These are phyloP conservation scores for Anisogramma anomala DNA, from an alignment of 2,329 filamentous ascomycete genomes.

Conservation along the genomic window DNA sequence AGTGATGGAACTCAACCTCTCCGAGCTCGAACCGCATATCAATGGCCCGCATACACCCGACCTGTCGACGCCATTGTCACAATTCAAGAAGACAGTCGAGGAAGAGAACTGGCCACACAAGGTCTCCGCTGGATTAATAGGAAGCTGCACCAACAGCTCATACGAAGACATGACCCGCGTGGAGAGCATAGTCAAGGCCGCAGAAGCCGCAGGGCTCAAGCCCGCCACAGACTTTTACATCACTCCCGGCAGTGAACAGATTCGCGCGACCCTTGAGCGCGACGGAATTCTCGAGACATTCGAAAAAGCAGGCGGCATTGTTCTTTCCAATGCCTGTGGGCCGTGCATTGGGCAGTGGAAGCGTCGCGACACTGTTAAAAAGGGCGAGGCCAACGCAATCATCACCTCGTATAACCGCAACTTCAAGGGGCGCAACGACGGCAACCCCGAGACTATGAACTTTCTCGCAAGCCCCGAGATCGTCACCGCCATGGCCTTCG, in stretches of 20 bases:
- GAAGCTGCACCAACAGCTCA: slow-evolving; percentile 96
- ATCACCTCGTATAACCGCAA: slow-evolving; percentile 98
- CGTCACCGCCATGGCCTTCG: slow-evolving; percentile 91
- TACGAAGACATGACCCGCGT: slow-evolving; percentile 98
- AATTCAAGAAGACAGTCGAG: slow-evolving; percentile 75
- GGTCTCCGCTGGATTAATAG: slow-evolving; percentile 87
- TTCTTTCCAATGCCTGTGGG: slow-evolving; percentile 90
- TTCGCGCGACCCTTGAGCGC: slow-evolving; percentile 82
- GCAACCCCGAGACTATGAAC: slow-evolving; percentile 95
- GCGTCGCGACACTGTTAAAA: slow-evolving; percentile 71
- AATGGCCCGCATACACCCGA: slow-evolving; percentile 97
- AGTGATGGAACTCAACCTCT: slow-evolving; percentile 81
- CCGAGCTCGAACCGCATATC: slow-evolving; percentile 83
- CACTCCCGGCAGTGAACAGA: slow-evolving; percentile 92
- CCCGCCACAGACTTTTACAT: slow-evolving; percentile 90
- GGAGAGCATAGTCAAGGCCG: slow-evolving; percentile 86
- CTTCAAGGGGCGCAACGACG: slow-evolving; percentile 93
- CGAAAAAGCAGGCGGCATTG: slow-evolving; percentile 70
- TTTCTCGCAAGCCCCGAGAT: slow-evolving; percentile 95
- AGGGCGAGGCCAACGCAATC: slow-evolving; percentile 86
- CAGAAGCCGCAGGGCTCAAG: slow-evolving; percentile 75
- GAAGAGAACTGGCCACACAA: slow-evolving; percentile 82
- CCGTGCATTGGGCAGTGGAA: slow-evolving; percentile 95
- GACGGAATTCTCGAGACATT: slow-evolving; percentile 82
- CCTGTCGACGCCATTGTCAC: slow-evolving; percentile 80